phyloP scores from a whole-genome alignment of 345 rosid genomes.

The Erysimum cheiranthoides region DNA sequence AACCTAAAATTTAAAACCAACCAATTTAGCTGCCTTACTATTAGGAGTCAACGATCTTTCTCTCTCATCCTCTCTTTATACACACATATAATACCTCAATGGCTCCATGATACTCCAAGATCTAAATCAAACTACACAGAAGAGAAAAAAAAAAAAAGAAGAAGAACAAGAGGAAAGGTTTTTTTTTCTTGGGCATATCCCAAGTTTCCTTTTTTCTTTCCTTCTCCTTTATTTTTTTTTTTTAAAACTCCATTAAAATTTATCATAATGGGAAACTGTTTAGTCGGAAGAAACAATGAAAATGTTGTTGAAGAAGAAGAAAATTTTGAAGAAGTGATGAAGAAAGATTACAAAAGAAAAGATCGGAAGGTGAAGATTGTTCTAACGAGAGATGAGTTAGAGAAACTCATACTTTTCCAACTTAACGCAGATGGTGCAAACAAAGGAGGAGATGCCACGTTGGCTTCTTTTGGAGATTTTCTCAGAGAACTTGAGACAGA shows the following conservation, averaged over 20 bases:
- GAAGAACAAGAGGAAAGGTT: conserved; percentile 16
- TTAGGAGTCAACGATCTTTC: conserved; percentile 18
- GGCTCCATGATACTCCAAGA: conserved; percentile 18
- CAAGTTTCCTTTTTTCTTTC: conserved; percentile 40
- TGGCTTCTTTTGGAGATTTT: conserved; percentile 43
- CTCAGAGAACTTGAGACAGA: conserved; percentile 48
- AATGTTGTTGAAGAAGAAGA: conserved; percentile 26
- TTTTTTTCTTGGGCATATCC: conserved; percentile 44
- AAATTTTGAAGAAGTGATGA: conserved; percentile 35
- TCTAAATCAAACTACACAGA: conserved; percentile 13
- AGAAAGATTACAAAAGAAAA: conserved; percentile 38
- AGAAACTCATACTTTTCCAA: conserved; percentile 43
- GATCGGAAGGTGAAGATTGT: conserved; percentile 46
- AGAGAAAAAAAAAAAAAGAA: not conserved
- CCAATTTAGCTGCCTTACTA: conserved; percentile 10
- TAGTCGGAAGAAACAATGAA: conserved; percentile 35
- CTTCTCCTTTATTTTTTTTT: not conserved
- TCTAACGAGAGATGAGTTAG: conserved; percentile 42
- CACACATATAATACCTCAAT: conserved; percentile 11
- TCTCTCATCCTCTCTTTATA: not conserved
- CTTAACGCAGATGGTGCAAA: conserved; percentile 40
- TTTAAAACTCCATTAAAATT: conserved; percentile 10
- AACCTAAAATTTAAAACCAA: conserved; percentile 6
- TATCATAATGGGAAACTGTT: conserved; percentile 44
- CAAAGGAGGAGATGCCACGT: conserved; percentile 42